Percentiles rank a stretch among this genome's conserved stretches.
Evolutionary conservation across 116 monocot species (phyloP).

Genomic region (Trichopus zeylanicus): DNA sequence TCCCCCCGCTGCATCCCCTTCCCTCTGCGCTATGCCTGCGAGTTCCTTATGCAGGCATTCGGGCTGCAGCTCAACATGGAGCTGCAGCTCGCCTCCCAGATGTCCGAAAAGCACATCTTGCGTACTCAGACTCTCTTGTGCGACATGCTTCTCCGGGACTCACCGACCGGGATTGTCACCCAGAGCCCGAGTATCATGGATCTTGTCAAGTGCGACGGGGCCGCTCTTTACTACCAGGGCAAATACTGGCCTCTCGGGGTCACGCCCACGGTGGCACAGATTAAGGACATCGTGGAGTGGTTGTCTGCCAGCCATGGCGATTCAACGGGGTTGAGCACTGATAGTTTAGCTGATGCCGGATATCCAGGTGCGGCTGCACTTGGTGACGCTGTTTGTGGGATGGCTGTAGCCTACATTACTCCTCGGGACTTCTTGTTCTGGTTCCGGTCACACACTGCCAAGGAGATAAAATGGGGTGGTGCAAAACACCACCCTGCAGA

Average conservation of each 20-base stretch:
- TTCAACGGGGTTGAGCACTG: constrained; percentile 70
- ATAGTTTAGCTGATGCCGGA: constrained; percentile 59
- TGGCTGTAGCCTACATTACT: constrained; percentile 61
- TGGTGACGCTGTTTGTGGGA: constrained; percentile 66
- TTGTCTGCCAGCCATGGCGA: constrained; percentile 36
- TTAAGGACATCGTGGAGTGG: constrained; percentile 64
- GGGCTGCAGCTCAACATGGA: constrained; percentile 72
- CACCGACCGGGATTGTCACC: constrained; percentile 47
- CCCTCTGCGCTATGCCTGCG: constrained; percentile 72
- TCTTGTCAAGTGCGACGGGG: constrained; percentile 79
- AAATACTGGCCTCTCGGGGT: constrained; percentile 52
- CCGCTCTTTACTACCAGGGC: constrained; percentile 52
- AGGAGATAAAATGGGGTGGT: constrained; percentile 78
- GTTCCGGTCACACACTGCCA: constrained; percentile 67
- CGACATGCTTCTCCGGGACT: constrained; percentile 66
- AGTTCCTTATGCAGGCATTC: constrained; percentile 81
- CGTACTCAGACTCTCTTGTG: constrained; percentile 63
- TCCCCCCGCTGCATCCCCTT: constrained; percentile 59
- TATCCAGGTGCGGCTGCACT: constrained; percentile 49
- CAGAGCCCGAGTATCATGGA: constrained; percentile 77
- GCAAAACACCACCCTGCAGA: constrained; percentile 73
- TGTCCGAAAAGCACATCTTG: constrained; percentile 62
- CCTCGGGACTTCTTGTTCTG: constrained; percentile 59
- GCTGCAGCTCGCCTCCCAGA: constrained; percentile 51
- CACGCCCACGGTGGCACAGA: constrained; percentile 45